These are phyloP conservation scores for Rubia tinctorum DNA, from an alignment of 305 asterid genomes.

Conservation along the genomic window DNA sequence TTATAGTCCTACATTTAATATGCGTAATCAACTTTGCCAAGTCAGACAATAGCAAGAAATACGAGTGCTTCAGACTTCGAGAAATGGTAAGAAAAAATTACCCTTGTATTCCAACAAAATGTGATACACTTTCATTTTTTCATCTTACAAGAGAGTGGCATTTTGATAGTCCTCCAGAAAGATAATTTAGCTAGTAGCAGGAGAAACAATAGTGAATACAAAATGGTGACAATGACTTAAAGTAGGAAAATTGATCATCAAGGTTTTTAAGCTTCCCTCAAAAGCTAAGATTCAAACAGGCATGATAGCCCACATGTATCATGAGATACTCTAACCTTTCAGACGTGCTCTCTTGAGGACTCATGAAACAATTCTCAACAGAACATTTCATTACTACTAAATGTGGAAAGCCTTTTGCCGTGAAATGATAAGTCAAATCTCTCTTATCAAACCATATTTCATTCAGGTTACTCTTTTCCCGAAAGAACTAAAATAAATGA, in stretches of 20 bases:
- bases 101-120: not conserved
- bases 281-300: not conserved
- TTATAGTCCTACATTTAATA: slow-evolving; percentile 56
- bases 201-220: not conserved
- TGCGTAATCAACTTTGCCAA: slow-evolving; percentile 7
- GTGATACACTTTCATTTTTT: not conserved
- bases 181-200: no score
- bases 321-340: not conserved
- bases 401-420: not conserved
- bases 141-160: not conserved
- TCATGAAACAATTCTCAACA: not conserved
- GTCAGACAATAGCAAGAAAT: not conserved
- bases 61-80: not conserved
- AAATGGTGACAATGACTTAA: not conserved
- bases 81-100: not conserved
- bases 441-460: not conserved
- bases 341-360: not conserved
- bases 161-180: no score
- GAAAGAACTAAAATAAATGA: not conserved
- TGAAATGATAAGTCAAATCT: not conserved
- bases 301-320: not conserved
- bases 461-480: not conserved
- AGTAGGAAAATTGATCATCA: not conserved
- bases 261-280: not conserved
- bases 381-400: not conserved